phyloP scores from a whole-genome alignment of 371 early-diverging fungal species.

The Rhizopus arrhizus region DNA sequence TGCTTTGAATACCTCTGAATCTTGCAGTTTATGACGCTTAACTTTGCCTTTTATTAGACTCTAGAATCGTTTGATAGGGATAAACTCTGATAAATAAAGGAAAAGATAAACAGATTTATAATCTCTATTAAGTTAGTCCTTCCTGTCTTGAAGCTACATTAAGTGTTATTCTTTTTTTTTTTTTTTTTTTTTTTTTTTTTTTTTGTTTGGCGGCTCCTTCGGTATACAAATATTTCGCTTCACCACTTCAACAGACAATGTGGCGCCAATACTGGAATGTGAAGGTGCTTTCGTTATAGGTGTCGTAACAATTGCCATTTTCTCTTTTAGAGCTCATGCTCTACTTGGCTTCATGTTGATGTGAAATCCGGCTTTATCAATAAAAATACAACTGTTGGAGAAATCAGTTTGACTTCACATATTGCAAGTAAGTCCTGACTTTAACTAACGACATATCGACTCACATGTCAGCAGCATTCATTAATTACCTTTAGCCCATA shows the following conservation, averaged over 20 bases:
- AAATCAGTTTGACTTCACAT: neutral
- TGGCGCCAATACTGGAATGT: neutral
- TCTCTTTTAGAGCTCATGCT: slow-evolving; percentile 5
- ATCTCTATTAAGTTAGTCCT: slow-evolving; percentile 11
- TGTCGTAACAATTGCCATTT: neutral
- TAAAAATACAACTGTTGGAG: neutral
- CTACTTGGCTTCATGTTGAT: slow-evolving; percentile 8
- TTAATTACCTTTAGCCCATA: no score
- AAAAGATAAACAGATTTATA: slow-evolving; percentile 14
- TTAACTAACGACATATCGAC: no score
- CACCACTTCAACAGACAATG: neutral
- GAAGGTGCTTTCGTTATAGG: slow-evolving; percentile 2
- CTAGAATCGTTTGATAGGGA: slow-evolving; percentile 14
- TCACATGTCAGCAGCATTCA: no score
- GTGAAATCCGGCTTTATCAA: slow-evolving; percentile 12
- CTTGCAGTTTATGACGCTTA: slow-evolving; percentile 4
- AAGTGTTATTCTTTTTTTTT: slow-evolving; percentile 8
- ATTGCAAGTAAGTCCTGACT: no score
- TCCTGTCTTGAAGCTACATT: slow-evolving; percentile 1
- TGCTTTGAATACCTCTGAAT: slow-evolving; percentile 12
- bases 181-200: neutral
- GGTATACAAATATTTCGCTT: neutral
- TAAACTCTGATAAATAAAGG: slow-evolving; percentile 16
- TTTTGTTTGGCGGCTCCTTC: no score
- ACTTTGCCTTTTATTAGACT: slow-evolving; percentile 12